Evolutionary conservation across 1,284 basidiomycete genomes (phyloP).

Genomic region (Moesziomyces sp.): DNA sequence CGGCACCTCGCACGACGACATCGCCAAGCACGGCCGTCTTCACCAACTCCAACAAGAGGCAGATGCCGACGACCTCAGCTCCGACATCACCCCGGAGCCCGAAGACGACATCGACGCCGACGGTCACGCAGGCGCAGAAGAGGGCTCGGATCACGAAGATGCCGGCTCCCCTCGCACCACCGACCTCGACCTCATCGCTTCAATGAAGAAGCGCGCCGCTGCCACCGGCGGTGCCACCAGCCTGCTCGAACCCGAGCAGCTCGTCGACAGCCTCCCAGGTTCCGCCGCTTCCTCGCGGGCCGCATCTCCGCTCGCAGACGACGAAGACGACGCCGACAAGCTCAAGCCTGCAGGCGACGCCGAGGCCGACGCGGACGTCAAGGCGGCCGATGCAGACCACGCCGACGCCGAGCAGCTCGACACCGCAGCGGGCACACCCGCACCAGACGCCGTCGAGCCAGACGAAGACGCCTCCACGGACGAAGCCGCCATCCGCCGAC

Average conservation of each 20-base stretch:
- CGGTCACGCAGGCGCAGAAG: slow-evolving; percentile 19
- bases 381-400: slow-evolving; percentile 19
- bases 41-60: slow-evolving; percentile 30
- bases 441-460: slow-evolving; percentile 42
- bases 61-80: slow-evolving; percentile 43
- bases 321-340: slow-evolving; percentile 40
- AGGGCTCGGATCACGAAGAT: slow-evolving; percentile 39
- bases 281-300: slow-evolving; percentile 55
- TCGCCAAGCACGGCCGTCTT: slow-evolving; percentile 27
- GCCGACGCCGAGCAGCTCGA: slow-evolving; percentile 38
- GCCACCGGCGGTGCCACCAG: slow-evolving; percentile 60
- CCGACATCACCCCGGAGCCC: slow-evolving; percentile 49
- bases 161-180: slow-evolving; percentile 35
- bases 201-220: slow-evolving; percentile 60
- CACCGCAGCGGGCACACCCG: slow-evolving; percentile 45
- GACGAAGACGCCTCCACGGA: slow-evolving; percentile 56
- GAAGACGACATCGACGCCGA: slow-evolving; percentile 39
- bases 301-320: slow-evolving; percentile 41
- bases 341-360: slow-evolving; percentile 9
- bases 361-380: slow-evolving; percentile 19
- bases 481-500: slow-evolving; percentile 64
- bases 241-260: slow-evolving; percentile 49
- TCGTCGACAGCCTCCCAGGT: slow-evolving; percentile 49
- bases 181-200: slow-evolving; percentile 46
- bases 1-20: slow-evolving; percentile 2